Evolutionary conservation across 345 rosid species (phyloP).

Genomic region (Limnanthes douglasii): DNA sequence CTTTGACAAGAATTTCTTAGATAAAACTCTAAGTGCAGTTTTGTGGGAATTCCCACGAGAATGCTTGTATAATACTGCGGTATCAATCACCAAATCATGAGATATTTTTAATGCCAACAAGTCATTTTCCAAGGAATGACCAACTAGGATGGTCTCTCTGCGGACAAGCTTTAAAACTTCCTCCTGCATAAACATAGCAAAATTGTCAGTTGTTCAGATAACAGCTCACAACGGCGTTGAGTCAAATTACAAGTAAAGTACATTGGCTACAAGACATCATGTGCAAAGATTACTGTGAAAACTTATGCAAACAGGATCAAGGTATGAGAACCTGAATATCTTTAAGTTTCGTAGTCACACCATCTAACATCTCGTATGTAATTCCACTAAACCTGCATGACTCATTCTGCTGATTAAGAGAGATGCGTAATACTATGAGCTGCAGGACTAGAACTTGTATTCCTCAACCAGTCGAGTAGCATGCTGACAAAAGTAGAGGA

Average conservation of each 20-base stretch:
- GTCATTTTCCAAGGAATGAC: slow-evolving; percentile 97
- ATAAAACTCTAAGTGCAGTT: slow-evolving; percentile 73
- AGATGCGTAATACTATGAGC: not conserved
- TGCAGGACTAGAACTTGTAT: not conserved
- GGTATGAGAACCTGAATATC: slow-evolving; percentile 57
- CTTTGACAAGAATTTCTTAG: slow-evolving; percentile 61
- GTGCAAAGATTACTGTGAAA: not conserved
- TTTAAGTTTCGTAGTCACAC: slow-evolving; percentile 57
- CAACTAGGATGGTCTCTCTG: slow-evolving; percentile 77
- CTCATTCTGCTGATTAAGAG: slow-evolving; percentile 1
- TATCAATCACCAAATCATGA: slow-evolving; percentile 83
- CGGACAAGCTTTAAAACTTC: slow-evolving; percentile 64
- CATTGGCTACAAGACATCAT: slow-evolving; percentile 1
- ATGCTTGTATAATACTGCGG: slow-evolving; percentile 75
- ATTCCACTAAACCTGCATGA: slow-evolving; percentile 84
- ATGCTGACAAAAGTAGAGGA: not conserved
- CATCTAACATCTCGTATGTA: slow-evolving; percentile 65
- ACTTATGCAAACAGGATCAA: not conserved
- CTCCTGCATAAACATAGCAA: slow-evolving; percentile 52
- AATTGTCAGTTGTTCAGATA: slow-evolving; percentile 10
- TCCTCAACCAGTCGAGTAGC: slow-evolving; percentile 3
- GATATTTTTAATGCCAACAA: slow-evolving; percentile 70
- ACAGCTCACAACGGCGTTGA: slow-evolving; percentile 3
- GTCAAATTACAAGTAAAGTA: slow-evolving; percentile 6
- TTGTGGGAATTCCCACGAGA: slow-evolving; percentile 64